Evolutionary conservation across 2,329 filamentous ascomycete genomes (phyloP).

Genomic region (Colletotrichum sp.): DNA sequence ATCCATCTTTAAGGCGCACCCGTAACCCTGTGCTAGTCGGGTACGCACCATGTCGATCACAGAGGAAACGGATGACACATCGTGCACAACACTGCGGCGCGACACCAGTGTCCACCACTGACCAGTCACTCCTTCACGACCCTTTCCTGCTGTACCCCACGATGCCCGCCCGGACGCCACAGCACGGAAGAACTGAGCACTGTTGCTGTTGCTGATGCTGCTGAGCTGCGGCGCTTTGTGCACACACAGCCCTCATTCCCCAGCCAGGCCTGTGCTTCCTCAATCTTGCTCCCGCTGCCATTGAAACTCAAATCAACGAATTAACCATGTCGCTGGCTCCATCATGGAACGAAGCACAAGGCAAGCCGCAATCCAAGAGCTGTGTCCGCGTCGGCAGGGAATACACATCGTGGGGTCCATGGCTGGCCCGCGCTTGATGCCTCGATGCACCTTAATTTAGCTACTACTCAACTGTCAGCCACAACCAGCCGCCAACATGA

Average conservation of each 20-base stretch:
- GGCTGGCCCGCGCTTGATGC: not conserved
- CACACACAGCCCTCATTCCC: not conserved
- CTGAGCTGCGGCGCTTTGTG: not conserved
- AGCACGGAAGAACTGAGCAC: not conserved
- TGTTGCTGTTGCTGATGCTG: not conserved
- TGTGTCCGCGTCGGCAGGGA: not conserved
- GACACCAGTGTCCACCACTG: not conserved
- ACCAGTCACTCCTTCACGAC: not conserved
- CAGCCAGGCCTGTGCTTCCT: not conserved
- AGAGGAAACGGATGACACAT: slow-evolving; percentile 12
- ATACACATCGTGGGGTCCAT: not conserved
- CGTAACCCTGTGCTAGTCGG: not conserved
- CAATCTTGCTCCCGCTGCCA: not conserved
- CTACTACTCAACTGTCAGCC: slow-evolving; percentile 5
- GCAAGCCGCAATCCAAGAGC: not conserved
- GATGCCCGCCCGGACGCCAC: slow-evolving; percentile 4
- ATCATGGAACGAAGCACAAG: slow-evolving; percentile 8
- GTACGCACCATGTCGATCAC: not conserved
- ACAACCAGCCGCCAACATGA: slow-evolving; percentile 19
- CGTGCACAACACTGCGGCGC: not conserved
- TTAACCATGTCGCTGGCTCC: not conserved
- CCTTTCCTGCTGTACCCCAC: not conserved
- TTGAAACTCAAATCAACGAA: not conserved
- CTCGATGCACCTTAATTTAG: slow-evolving; percentile 8
- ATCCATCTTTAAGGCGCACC: not conserved